phyloP scores from a whole-genome alignment of 2,329 filamentous ascomycete genomes.

The Paracamarosporium sp. region DNA sequence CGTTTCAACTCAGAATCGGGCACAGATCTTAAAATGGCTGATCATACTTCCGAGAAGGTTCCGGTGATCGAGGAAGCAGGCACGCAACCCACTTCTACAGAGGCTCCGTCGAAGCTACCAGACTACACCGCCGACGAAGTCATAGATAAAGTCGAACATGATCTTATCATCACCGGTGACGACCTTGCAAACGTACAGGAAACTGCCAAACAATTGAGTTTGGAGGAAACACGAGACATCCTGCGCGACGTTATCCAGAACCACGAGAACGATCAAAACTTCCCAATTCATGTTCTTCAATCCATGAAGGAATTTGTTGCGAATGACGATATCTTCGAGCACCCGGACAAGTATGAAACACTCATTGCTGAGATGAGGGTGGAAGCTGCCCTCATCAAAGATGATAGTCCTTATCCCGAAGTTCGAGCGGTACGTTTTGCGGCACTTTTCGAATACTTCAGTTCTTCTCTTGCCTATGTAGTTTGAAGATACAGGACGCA shows the following conservation, averaged over 20 bases:
- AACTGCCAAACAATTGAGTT: slow-evolving; percentile 6
- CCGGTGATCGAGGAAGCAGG: not conserved
- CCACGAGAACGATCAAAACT: slow-evolving; percentile 58
- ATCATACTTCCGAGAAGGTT: not conserved
- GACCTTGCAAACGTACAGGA: slow-evolving; percentile 11
- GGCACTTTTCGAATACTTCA: not conserved
- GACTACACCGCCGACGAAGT: slow-evolving; percentile 2
- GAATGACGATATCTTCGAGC: slow-evolving; percentile 53
- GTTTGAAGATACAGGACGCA: too few relatives aligned
- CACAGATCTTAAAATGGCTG: not conserved
- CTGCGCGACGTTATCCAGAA: slow-evolving; percentile 46
- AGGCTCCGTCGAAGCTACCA: not conserved
- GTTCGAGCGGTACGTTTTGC: slow-evolving; percentile 14
- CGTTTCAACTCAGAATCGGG: not conserved
- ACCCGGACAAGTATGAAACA: slow-evolving; percentile 32
- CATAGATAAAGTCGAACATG: slow-evolving; percentile 3
- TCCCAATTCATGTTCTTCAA: slow-evolving; percentile 50
- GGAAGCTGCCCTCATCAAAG: slow-evolving; percentile 61
- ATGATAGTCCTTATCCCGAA: slow-evolving; percentile 20
- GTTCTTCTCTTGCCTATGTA: not conserved
- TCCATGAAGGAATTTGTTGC: slow-evolving; percentile 52
- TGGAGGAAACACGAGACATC: slow-evolving; percentile 11
- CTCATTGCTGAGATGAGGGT: slow-evolving; percentile 63
- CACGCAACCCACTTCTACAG: not conserved
- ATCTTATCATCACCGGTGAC: slow-evolving; percentile 13